Evolutionary conservation across 306 rosid species (phyloP).

Genomic region (Lathyrus tuberosus): DNA sequence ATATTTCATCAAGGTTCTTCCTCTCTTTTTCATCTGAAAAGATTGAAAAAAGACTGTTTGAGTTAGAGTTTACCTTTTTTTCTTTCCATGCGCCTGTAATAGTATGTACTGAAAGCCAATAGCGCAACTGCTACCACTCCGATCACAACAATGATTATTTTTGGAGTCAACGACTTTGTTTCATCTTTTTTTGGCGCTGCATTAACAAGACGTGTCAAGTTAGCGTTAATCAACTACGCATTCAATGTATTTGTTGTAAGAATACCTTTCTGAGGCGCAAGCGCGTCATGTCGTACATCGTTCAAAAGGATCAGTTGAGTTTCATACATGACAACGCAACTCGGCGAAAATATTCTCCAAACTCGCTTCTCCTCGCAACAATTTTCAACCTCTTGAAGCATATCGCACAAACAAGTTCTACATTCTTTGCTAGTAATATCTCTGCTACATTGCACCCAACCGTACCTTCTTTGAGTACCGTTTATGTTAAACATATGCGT

Average conservation of each 20-base stretch:
- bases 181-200: neutral
- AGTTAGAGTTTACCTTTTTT: conserved; percentile 5
- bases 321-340: conserved; percentile 52
- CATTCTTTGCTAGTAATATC: conserved; percentile 48
- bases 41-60: neutral
- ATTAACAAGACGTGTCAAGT: conserved; percentile 2
- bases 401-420: conserved; percentile 48
- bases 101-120: neutral
- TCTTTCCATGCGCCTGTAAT: neutral
- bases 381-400: conserved; percentile 44
- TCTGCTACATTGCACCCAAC: conserved; percentile 53
- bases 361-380: conserved; percentile 45
- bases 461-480: conserved; percentile 54
- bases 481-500: conserved; percentile 51
- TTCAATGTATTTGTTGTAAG: neutral
- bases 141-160: neutral
- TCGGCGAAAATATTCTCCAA: conserved; percentile 53
- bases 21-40: conserved; percentile 26
- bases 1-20: conserved; percentile 33
- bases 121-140: neutral
- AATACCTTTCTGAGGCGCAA: conserved; percentile 36
- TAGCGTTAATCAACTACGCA: neutral
- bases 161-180: neutral
- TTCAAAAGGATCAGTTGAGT: conserved; percentile 45
- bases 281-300: neutral